Conservation (phyloP, 352 stramenopile species). For the Phytopythium sindhum region DNA sequence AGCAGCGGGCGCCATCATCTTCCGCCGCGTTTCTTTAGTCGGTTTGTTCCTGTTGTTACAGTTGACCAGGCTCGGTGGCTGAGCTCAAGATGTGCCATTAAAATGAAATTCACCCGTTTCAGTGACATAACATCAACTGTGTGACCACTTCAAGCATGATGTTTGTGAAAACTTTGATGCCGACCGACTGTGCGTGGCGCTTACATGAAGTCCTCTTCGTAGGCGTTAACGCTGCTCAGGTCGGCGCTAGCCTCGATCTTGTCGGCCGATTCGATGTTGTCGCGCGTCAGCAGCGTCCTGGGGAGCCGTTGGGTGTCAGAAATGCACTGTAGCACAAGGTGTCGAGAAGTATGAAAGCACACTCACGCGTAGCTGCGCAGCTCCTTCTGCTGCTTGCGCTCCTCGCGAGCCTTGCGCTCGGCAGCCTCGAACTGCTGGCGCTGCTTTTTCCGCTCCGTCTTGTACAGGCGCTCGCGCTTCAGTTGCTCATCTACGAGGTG, state of each 20-base stretch:
- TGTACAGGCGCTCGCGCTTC: conserved; percentile 69
- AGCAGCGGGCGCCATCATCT: conserved; percentile 3
- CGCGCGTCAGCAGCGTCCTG: conserved; percentile 57
- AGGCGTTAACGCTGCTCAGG: conserved; percentile 64
- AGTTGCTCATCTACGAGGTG: conserved; percentile 44
- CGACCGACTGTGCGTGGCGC: background rate
- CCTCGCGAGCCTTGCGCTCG: conserved; percentile 47
- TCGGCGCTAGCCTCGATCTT: conserved; percentile 44
- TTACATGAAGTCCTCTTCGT: conserved; percentile 83
- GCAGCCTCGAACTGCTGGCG: conserved; percentile 46
- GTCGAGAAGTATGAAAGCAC: background rate
- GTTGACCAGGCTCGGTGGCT: background rate
- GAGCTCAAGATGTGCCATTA: conserved; percentile 1
- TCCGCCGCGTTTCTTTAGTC: conserved; percentile 7
- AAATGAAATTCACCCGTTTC: background rate
- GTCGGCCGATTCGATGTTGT: conserved; percentile 54
- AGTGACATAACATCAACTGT: conserved; percentile 2
- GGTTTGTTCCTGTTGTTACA: conserved; percentile 12
- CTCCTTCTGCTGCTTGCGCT: conserved; percentile 73
- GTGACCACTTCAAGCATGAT: background rate
- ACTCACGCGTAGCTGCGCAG: conserved; percentile 73
- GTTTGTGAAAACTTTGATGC: too few relatives aligned
- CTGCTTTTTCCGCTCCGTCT: conserved; percentile 67
- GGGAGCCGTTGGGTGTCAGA: background rate
- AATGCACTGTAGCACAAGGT: background rate